Evolutionary conservation across 805 yeast species (phyloP), one percentile per base, ranked within the genome.

Genomic region (Monosporozyma aerobia): DNA sequence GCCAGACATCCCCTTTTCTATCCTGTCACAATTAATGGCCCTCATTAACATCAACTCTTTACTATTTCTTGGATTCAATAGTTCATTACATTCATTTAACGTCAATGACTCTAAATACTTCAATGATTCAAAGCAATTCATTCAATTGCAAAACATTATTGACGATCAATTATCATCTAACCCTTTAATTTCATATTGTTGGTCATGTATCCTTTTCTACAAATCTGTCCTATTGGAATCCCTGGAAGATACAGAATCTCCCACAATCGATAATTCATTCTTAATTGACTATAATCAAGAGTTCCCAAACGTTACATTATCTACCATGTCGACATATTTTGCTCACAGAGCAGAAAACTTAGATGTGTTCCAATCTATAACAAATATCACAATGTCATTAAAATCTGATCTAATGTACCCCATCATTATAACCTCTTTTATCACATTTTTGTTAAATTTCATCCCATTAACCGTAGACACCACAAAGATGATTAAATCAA

Each of bases 131-230:
- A 53, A 57, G 0, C 55, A 69, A 3, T 73, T 80, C 53, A 61
- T 64, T 32, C 49, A 62, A n/a, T 68, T 81, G 27, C 75, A 80
- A 51, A 63, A 67, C 0, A 58, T 69, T 3, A 49, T 56, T 5
- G 56, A 56, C 19, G 29, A 41, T 5, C 22, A 40, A 2, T 32
- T 47, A 7, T 10, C 48, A 2, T 14, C 46, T 10, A 78, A 78
- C 55, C 69, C 86, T 2, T 63, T 84, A 10, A 69, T 82, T 0
- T 63, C 80, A 45, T 85, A 83, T 61, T 76, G 80, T 23, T 86
- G 92, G 92, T 77, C 87, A 32, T 77, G 83, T 13, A 64, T 82
- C 10, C 62, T 82, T 10, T 79, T 79, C 57, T 50, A 83, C 23
- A 80, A 82, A 54, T 71, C 73, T 7, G 69, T 74, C 22, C 60